Percentiles rank a stretch among this genome's conserved stretches.
These are phyloP conservation scores for Penicillium maclennaniae DNA, from an alignment of 495 filamentous ascomycete genomes.

Conservation along the genomic window DNA sequence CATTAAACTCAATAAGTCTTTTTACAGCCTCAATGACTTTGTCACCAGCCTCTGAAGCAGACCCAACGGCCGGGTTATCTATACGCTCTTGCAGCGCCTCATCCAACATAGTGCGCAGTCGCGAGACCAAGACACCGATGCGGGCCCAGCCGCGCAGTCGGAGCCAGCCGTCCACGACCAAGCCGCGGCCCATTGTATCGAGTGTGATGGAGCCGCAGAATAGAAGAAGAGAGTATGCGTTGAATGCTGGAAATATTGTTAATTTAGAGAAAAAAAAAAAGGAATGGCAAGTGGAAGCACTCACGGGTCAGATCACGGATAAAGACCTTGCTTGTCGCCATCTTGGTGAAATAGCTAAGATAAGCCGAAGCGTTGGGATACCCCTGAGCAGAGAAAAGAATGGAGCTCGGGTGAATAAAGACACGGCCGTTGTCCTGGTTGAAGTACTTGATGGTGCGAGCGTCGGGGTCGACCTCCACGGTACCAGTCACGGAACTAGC, in stretches of 20 bases:
- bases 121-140: slow-evolving; percentile 83
- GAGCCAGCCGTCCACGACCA: slow-evolving; percentile 92
- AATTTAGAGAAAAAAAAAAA: slow-evolving; percentile 1
- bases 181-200: slow-evolving; percentile 81
- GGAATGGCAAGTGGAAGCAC: slow-evolving; percentile 26
- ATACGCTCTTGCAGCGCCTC: slow-evolving; percentile 71
- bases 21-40: slow-evolving; percentile 74
- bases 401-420: slow-evolving; percentile 86
- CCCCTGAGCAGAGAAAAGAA: slow-evolving; percentile 73
- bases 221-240: slow-evolving; percentile 83
- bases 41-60: slow-evolving; percentile 35
- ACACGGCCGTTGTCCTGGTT: slow-evolving; percentile 81
- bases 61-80: slow-evolving; percentile 60
- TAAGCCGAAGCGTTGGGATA: slow-evolving; percentile 68
- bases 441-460: slow-evolving; percentile 86
- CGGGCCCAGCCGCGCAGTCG: slow-evolving; percentile 88
- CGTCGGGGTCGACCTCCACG: slow-evolving; percentile 89
- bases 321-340: slow-evolving; percentile 86
- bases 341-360: slow-evolving; percentile 83
- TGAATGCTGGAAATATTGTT: slow-evolving; percentile 61
- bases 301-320: slow-evolving; percentile 83
- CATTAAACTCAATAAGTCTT: slow-evolving; percentile 80
- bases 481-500: slow-evolving; percentile 77
- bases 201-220: slow-evolving; percentile 81
- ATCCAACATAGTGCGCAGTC: slow-evolving; percentile 83